Evolutionary conservation across 495 filamentous ascomycete species (phyloP).

Genomic region (Tuber microsphaerosporum): DNA sequence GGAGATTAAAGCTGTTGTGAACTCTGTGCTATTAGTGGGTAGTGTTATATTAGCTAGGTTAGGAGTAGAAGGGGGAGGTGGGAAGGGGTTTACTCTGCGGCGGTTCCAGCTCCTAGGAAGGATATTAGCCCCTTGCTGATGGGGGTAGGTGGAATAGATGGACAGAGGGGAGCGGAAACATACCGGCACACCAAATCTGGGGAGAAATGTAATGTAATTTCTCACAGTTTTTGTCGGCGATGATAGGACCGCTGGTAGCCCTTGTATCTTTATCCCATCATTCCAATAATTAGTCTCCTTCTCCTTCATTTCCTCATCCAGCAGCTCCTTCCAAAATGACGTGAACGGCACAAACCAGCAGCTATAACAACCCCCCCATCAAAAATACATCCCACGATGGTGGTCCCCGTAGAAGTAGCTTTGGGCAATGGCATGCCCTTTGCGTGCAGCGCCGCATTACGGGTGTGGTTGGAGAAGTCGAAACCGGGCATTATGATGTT

Average conservation of each 20-base stretch:
- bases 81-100: conserved; percentile 90
- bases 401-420: conserved; percentile 97
- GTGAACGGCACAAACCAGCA: conserved; percentile 52
- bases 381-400: conserved; percentile 95
- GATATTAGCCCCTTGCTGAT: conserved; percentile 11
- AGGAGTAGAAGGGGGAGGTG: conserved; percentile 60
- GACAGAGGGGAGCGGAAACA: not conserved
- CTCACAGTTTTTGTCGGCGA: conserved; percentile 99
- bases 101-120: conserved; percentile 65
- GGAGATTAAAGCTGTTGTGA: conserved; percentile 96
- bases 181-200: conserved; percentile 97
- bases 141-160: not conserved
- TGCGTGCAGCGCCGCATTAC: conserved; percentile 91
- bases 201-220: conserved; percentile 98
- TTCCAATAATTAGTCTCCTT: not conserved
- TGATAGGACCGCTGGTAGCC: conserved; percentile 94
- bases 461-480: conserved; percentile 99
- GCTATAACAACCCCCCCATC: conserved; percentile 76
- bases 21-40: conserved; percentile 61
- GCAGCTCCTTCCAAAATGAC: conserved; percentile 16
- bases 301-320: not conserved
- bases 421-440: conserved; percentile 89
- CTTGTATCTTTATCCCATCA: conserved; percentile 75
- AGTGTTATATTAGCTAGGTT: conserved; percentile 4
- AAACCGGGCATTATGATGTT: conserved; percentile 73